Conservation (phyloP, 108 stramenopile species). For the Pinguiococcus pyrenoidosus region DNA sequence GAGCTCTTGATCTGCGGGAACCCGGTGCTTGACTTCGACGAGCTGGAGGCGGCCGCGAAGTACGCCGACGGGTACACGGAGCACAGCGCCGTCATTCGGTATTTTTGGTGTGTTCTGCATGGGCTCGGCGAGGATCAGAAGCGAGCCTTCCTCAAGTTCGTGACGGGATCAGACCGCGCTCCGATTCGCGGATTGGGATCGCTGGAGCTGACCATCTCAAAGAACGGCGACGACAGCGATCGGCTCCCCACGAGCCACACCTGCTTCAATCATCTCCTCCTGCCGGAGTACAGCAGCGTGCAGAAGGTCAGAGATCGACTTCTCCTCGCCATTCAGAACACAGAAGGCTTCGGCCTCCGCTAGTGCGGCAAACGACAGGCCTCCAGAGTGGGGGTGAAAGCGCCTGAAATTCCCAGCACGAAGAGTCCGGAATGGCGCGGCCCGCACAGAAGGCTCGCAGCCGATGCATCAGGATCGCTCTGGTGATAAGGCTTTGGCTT, state of each 20-base stretch:
- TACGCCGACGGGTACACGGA: slow-evolving; percentile 47
- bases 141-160: slow-evolving; percentile 24
- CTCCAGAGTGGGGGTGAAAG: no score
- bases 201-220: neutral
- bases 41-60: slow-evolving; percentile 46
- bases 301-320: slow-evolving; percentile 15
- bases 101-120: slow-evolving; percentile 64
- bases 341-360: slow-evolving; percentile 25
- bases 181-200: slow-evolving; percentile 16
- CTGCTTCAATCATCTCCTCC: slow-evolving; percentile 32
- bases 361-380: no score
- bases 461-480: no score
- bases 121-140: slow-evolving; percentile 7
- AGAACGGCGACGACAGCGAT: slow-evolving; percentile 22
- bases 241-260: slow-evolving; percentile 26
- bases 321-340: slow-evolving; percentile 15
- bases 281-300: slow-evolving; percentile 16
- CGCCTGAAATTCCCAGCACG: no score
- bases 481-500: no score
- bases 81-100: slow-evolving; percentile 42
- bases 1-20: slow-evolving; percentile 69
- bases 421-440: no score
- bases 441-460: no score
- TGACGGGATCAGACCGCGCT: slow-evolving; percentile 28
- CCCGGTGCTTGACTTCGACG: slow-evolving; percentile 64